Base-by-base conservation (phyloP, 1,139 yeast species). In the Zygosaccharomyces sapae region DNA sequence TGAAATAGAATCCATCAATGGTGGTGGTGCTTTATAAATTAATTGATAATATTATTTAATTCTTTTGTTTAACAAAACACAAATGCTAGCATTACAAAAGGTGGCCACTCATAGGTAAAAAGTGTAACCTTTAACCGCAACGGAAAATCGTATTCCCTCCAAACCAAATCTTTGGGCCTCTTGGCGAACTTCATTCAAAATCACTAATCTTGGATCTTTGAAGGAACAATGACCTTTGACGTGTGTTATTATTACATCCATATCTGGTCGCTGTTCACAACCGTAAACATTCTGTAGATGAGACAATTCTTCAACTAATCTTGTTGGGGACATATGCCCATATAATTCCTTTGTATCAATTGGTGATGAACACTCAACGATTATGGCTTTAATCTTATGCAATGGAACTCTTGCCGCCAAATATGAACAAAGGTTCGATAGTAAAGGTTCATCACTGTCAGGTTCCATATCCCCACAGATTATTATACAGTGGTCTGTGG, bases 381-480 rank as follows among this genome's bases (percentile, higher is more conserved):
- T 67, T 1, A 88, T 74, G 0, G 81, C 81, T 25, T 67, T 70
- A 37, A 88, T 65, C 13, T 60, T 53, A 3, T 67, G 62, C 4
- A 64, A 43, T 0, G 70, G 58, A 0, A 83, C 68, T 35, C 72
- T 59, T 0, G 76, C 74, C 0, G 86, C 77, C 0, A 86, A 70
- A 10, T 63, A 57, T 3, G 62, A 48, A 96, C 96, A 88, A 2
- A 86, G 75, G 0, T 51, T 51, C 3, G 53, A 51, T 57, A 85
- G 83, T 9, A 70, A 68, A 18, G 71, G 60, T 5, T 68, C 55
- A 27, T 30, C 39, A n/a, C 19, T 18, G 62, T 86, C 95, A 38
- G 86, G 76, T 62, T 87, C 95, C 44, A 86, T 80, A 62, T 87
- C 96, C 1, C 96, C 96, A 72, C 86, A 86, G 3, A 83, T 66